Percentiles rank a stretch among this genome's conserved stretches.
Evolutionary conservation across 176 grass and related monocot genomes (phyloP).

Genomic region (Oryza meyeriana): DNA sequence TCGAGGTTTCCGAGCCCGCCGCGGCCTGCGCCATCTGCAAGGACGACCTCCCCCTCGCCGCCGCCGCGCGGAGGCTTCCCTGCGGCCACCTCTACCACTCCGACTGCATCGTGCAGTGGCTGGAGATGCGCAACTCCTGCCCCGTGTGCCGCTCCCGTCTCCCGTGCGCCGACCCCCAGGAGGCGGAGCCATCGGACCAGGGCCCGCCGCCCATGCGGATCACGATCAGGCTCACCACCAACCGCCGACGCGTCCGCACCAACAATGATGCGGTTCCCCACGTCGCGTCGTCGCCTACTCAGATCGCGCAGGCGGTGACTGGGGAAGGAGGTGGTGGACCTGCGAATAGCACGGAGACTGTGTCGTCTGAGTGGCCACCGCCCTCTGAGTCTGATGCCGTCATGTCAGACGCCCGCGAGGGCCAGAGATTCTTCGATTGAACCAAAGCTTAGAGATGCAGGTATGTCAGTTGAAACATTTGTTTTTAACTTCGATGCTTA

Average conservation of each 20-base stretch:
- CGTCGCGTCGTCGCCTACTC: slow-evolving; percentile 47
- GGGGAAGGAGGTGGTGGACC: slow-evolving; percentile 45
- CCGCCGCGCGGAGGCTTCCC: slow-evolving; percentile 56
- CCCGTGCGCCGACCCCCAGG: slow-evolving; percentile 6
- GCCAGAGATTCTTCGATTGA: slow-evolving; percentile 57
- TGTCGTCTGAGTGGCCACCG: slow-evolving; percentile 63
- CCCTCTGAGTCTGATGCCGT: slow-evolving; percentile 46
- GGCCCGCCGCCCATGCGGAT: slow-evolving; percentile 20
- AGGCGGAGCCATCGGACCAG: neutral
- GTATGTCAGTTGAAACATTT: neutral
- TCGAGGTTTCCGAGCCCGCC: slow-evolving; percentile 53
- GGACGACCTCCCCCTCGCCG: slow-evolving; percentile 61
- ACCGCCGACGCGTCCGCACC: slow-evolving; percentile 6
- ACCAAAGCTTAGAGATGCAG: slow-evolving; percentile 9
- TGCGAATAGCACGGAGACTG: slow-evolving; percentile 62
- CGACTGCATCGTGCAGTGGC: slow-evolving; percentile 76
- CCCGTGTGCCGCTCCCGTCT: slow-evolving; percentile 80
- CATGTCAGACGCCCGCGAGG: slow-evolving; percentile 55
- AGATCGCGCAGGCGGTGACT: slow-evolving; percentile 61
- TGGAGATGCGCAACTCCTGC: slow-evolving; percentile 81
- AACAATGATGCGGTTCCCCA: neutral
- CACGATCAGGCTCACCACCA: slow-evolving; percentile 39
- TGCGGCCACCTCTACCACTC: slow-evolving; percentile 85
- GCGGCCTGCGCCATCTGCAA: slow-evolving; percentile 70
- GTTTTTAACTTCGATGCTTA: neutral